Percentiles rank a stretch among this genome's conserved stretches.
Evolutionary conservation across 2,329 filamentous ascomycete genomes (phyloP).

Genomic region (Talaromyces albobiverticillius): DNA sequence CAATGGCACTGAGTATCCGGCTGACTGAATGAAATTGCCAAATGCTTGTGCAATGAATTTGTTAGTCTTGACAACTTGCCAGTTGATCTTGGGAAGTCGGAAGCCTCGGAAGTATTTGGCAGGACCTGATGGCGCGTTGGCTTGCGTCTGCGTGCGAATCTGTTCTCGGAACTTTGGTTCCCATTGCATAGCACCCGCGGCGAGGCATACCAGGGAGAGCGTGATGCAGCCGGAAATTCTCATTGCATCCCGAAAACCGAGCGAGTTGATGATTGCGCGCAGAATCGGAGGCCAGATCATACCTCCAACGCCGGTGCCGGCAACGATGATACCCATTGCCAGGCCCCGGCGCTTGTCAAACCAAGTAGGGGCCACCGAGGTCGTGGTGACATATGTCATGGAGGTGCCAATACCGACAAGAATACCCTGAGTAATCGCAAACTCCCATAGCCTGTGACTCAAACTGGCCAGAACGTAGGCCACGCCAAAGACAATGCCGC

Average conservation of each 20-base stretch:
- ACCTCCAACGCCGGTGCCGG: slow-evolving; percentile 38
- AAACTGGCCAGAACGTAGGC: slow-evolving; percentile 31
- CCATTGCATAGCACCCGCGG: slow-evolving; percentile 26
- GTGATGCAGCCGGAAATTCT: slow-evolving; percentile 31
- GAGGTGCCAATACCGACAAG: slow-evolving; percentile 35
- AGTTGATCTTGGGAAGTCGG: slow-evolving; percentile 32
- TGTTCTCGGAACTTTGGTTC: slow-evolving; percentile 17
- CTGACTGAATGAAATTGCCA: slow-evolving; percentile 34
- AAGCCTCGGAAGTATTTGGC: background rate
- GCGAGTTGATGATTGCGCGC: slow-evolving; percentile 24
- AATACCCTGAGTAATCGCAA: slow-evolving; percentile 32
- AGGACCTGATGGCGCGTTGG: slow-evolving; percentile 14
- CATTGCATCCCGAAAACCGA: slow-evolving; percentile 39
- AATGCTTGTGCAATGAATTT: slow-evolving; percentile 36
- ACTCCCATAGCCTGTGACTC: slow-evolving; percentile 31
- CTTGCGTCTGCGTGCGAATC: slow-evolving; percentile 12
- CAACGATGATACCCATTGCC: slow-evolving; percentile 38
- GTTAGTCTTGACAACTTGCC: slow-evolving; percentile 30
- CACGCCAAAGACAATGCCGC: slow-evolving; percentile 27
- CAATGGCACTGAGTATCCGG: slow-evolving; percentile 38
- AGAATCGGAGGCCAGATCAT: slow-evolving; percentile 33
- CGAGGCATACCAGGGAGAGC: slow-evolving; percentile 24
- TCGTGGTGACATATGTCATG: slow-evolving; percentile 35
- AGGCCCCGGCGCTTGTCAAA: slow-evolving; percentile 34
- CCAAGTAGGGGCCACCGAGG: slow-evolving; percentile 37